Percentiles rank a stretch among this genome's conserved stretches.
phyloP scores from a whole-genome alignment of 1,284 basidiomycete species.

The Irpex sp. region DNA sequence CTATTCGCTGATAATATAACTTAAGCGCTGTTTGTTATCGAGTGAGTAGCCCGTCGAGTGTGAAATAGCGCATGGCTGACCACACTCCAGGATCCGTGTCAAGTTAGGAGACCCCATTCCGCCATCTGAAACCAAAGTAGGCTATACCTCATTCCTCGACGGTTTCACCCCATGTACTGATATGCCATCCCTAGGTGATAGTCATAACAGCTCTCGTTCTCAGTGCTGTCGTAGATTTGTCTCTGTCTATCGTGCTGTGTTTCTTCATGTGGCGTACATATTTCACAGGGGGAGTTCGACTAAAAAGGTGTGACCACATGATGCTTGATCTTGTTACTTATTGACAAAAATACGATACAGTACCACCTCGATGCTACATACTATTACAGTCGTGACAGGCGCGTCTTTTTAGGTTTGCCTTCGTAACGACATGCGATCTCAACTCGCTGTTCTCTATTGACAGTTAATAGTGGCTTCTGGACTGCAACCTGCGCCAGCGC shows the following conservation, averaged over 20 bases:
- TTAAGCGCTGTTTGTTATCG: background rate
- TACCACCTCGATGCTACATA: background rate
- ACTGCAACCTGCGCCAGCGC: background rate
- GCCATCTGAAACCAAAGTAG: background rate
- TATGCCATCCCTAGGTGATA: background rate
- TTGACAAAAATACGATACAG: background rate
- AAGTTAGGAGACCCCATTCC: background rate
- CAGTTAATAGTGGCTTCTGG: background rate
- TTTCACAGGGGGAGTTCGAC: background rate
- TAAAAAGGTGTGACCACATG: background rate
- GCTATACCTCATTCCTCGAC: background rate
- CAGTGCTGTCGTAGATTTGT: background rate
- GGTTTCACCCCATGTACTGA: background rate
- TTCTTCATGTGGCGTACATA: background rate
- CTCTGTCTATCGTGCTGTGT: background rate
- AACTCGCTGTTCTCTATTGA: background rate
- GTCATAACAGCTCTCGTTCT: background rate
- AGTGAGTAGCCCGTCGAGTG: background rate
- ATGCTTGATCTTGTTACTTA: background rate
- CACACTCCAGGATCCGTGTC: too few relatives aligned
- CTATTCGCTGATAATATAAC: too few relatives aligned
- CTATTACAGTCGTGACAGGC: background rate
- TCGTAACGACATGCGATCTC: background rate
- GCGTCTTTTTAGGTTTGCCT: background rate
- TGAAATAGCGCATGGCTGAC: too few relatives aligned